Conservation (phyloP, 129 eudicot species). For the Artemisia tridentata region DNA sequence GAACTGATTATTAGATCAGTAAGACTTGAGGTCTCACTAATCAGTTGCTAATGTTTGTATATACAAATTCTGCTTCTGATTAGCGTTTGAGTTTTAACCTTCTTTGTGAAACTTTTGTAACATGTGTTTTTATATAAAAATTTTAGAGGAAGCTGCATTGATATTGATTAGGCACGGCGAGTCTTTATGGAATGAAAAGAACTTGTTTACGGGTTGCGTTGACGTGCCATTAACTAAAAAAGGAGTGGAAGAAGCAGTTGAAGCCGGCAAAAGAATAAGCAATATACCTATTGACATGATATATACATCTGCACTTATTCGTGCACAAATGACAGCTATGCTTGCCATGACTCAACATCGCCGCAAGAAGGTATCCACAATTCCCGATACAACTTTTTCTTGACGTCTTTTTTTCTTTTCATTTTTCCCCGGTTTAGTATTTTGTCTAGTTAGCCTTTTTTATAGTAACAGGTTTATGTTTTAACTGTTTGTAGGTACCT, state of each 20-base stretch:
- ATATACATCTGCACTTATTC: constrained; percentile 61
- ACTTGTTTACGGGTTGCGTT: constrained; percentile 75
- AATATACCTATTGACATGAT: constrained; percentile 65
- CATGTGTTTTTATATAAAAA: background rate
- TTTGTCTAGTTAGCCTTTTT: no score
- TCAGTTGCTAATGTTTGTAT: background rate
- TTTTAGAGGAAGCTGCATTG: constrained; percentile 7
- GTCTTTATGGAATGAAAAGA: constrained; percentile 58
- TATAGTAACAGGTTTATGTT: background rate
- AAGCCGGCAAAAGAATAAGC: constrained; percentile 73
- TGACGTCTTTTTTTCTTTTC: no score
- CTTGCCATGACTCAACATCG: constrained; percentile 33
- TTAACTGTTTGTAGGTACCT: constrained; percentile 58
- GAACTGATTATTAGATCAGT: background rate
- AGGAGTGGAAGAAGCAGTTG: constrained; percentile 76
- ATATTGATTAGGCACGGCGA: constrained; percentile 5
- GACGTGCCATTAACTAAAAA: constrained; percentile 66
- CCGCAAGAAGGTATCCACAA: constrained; percentile 29
- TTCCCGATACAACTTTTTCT: background rate
- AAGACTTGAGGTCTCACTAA: no score
- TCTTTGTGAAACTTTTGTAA: background rate
- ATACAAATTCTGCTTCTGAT: background rate
- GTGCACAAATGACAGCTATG: constrained; percentile 85
- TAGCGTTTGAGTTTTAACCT: no score
- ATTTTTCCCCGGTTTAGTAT: no score